Evolutionary conservation across 768 basidiomycete genomes (phyloP).

Genomic region (Sarcodon sp.): DNA sequence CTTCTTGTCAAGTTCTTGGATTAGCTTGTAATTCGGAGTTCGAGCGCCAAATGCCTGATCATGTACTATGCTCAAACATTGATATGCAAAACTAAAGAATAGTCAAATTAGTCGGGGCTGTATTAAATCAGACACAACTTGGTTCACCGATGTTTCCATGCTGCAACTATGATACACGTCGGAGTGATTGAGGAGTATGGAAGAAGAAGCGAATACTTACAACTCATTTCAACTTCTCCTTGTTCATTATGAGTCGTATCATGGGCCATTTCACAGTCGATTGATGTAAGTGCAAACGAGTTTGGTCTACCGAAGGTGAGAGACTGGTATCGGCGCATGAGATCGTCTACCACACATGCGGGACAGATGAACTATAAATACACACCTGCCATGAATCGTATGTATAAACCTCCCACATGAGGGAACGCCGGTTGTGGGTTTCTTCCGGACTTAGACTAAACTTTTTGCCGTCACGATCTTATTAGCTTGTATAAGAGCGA

Average conservation of each 20-base stretch:
- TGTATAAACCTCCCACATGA: constrained; percentile 54
- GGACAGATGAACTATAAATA: neutral
- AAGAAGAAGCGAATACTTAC: constrained; percentile 22
- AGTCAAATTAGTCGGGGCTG: no score
- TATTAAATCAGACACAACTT: no score
- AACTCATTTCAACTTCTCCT: constrained; percentile 49
- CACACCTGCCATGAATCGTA: constrained; percentile 64
- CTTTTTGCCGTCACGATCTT: constrained; percentile 57
- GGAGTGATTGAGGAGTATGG: neutral
- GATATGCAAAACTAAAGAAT: constrained; percentile 27
- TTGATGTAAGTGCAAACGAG: constrained; percentile 42
- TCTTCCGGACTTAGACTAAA: constrained; percentile 48
- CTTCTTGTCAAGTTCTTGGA: constrained; percentile 55
- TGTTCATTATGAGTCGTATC: constrained; percentile 27
- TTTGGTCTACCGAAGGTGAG: constrained; percentile 63
- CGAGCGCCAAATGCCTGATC: constrained; percentile 58
- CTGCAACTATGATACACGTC: constrained; percentile 28
- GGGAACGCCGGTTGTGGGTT: constrained; percentile 41
- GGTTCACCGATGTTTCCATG: constrained; percentile 47
- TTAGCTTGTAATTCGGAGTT: constrained; percentile 43
- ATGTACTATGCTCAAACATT: constrained; percentile 51
- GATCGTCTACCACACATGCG: neutral
- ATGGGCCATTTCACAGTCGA: constrained; percentile 42
- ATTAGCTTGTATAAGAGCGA: constrained; percentile 6
- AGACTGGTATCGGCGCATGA: constrained; percentile 29